A percentile compares a stretch with the other conserved stretches of the same genome.
Conservation (phyloP, 2,329 filamentous ascomycete species). For the Monosporascus cannonballus region DNA sequence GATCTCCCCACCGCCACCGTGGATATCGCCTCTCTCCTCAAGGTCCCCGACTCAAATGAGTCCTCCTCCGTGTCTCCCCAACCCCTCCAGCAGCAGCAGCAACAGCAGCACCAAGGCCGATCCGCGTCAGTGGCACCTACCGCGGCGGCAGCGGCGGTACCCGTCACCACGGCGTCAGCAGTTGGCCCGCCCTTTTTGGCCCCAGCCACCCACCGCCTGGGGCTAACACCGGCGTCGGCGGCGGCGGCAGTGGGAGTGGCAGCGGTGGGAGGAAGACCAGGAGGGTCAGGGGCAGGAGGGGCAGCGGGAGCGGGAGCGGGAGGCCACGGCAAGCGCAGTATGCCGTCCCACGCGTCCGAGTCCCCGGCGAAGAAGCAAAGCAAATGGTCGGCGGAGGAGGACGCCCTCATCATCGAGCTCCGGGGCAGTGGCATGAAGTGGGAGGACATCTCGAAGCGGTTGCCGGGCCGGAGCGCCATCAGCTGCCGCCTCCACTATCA, state of each 20-base stretch:
- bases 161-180: slow-evolving; percentile 28
- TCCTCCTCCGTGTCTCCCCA: slow-evolving; percentile 49
- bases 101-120: slow-evolving; percentile 24
- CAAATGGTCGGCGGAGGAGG: slow-evolving; percentile 93
- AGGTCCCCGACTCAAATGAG: slow-evolving; percentile 69
- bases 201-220: slow-evolving; percentile 8
- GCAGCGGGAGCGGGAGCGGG: slow-evolving; percentile 10
- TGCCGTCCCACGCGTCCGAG: slow-evolving; percentile 49
- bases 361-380: slow-evolving; percentile 89
- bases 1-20: slow-evolving; percentile 59
- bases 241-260: slow-evolving; percentile 17
- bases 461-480: slow-evolving; percentile 87
- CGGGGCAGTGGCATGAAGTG: slow-evolving; percentile 92
- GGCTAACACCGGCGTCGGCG: slow-evolving; percentile 24
- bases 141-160: slow-evolving; percentile 31
- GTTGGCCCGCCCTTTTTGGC: slow-evolving; percentile 21
- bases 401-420: slow-evolving; percentile 88
- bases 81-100: slow-evolving; percentile 14
- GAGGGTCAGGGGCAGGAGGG: neutral
- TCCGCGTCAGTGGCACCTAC: slow-evolving; percentile 30
- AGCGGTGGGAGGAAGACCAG: slow-evolving; percentile 14
- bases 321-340: slow-evolving; percentile 39
- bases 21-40: slow-evolving; percentile 91
- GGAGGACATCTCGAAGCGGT: slow-evolving; percentile 91
- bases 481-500: slow-evolving; percentile 94